Conservation (phyloP, 2,329 filamentous ascomycete species). For the Cordyceps cicadae region DNA sequence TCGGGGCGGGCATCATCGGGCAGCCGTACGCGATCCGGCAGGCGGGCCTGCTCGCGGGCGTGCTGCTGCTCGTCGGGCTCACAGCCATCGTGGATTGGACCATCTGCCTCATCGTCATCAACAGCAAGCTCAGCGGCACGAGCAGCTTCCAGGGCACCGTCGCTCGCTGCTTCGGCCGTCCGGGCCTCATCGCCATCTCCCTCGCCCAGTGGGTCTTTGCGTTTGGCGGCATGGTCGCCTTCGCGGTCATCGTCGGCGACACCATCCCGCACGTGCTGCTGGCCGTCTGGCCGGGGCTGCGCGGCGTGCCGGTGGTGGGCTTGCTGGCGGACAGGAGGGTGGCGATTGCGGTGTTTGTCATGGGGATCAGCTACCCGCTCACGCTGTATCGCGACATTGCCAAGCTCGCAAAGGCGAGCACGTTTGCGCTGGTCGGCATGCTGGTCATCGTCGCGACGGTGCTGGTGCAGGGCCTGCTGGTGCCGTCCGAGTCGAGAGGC, state of each 20-base stretch:
- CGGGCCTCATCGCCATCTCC: slow-evolving; percentile 78
- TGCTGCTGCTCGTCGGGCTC: slow-evolving; percentile 67
- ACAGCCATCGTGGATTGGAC: slow-evolving; percentile 94
- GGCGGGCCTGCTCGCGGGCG: slow-evolving; percentile 75
- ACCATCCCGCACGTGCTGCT: slow-evolving; percentile 85
- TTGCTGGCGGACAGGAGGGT: slow-evolving; percentile 73
- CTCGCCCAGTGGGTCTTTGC: slow-evolving; percentile 97
- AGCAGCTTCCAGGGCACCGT: slow-evolving; percentile 94
- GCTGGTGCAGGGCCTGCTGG: slow-evolving; percentile 70
- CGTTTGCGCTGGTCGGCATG: slow-evolving; percentile 90
- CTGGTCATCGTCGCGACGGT: slow-evolving; percentile 80
- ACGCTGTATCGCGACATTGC: slow-evolving; percentile 94
- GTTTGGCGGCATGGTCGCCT: slow-evolving; percentile 97
- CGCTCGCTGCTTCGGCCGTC: slow-evolving; percentile 85
- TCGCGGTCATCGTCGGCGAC: slow-evolving; percentile 94
- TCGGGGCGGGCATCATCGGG: slow-evolving; percentile 66
- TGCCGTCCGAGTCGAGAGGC: slow-evolving; percentile 64
- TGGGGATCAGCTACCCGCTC: slow-evolving; percentile 82
- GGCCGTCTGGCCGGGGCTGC: slow-evolving; percentile 71
- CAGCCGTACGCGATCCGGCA: slow-evolving; percentile 96
- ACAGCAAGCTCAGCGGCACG: slow-evolving; percentile 90
- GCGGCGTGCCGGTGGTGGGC: slow-evolving; percentile 66
- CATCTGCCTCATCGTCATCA: slow-evolving; percentile 91
- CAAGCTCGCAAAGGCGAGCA: slow-evolving; percentile 95
- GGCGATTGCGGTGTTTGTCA: slow-evolving; percentile 78